Conservation (phyloP, 257 asterid species). For the Knoxia roxburghii region DNA sequence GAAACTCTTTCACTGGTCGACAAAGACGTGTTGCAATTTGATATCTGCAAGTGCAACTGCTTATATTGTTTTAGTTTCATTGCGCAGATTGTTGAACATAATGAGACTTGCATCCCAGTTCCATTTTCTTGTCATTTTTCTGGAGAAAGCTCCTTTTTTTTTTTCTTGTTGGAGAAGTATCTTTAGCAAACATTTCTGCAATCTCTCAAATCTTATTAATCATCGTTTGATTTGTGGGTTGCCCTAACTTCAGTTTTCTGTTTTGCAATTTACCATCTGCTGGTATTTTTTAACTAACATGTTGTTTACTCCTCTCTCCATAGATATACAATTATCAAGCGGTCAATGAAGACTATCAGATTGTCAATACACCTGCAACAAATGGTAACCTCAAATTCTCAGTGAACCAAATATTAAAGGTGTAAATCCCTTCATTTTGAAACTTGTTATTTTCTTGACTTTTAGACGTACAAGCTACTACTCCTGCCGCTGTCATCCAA, state of each 20-base stretch:
- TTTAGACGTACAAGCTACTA: conserved; percentile 75
- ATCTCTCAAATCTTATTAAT: not conserved
- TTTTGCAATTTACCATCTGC: not conserved
- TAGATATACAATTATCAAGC: conserved; percentile 91
- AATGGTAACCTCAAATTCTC: conserved; percentile 38
- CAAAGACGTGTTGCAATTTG: not conserved
- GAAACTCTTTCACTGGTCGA: not conserved
- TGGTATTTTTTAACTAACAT: conserved; percentile 13
- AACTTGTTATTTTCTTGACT: conserved; percentile 12
- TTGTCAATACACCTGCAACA: conserved; percentile 86
- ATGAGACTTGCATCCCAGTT: not conserved
- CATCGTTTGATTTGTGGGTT: not conserved
- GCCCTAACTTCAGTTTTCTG: not conserved
- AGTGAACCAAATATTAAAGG: not conserved
- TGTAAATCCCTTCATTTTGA: conserved; percentile 13
- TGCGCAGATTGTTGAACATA: not conserved
- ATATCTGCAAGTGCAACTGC: conserved; percentile 9
- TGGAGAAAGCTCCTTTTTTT: not conserved
- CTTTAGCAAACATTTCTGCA: not conserved
- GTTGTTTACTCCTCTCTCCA: conserved; percentile 21
- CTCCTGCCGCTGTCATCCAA: conserved; percentile 74
- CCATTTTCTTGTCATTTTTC: not conserved
- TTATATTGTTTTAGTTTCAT: not conserved
- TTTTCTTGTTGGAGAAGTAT: not conserved
- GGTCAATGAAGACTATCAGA: conserved; percentile 86